Conservation (phyloP, 306 rosid genomes). For the Lablab purpureus region DNA sequence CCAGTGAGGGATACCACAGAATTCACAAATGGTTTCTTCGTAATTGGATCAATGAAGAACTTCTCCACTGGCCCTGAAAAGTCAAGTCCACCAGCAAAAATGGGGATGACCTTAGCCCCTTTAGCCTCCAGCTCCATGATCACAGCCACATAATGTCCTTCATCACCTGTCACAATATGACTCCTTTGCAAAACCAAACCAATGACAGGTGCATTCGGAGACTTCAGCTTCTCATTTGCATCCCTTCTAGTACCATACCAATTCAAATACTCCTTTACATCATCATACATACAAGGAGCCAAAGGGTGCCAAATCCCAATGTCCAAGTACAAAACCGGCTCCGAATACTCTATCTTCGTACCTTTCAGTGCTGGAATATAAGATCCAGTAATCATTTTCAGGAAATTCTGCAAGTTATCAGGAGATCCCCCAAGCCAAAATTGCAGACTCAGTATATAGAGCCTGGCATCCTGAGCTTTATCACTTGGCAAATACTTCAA, state of each 20-base stretch:
- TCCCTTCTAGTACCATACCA: slow-evolving; percentile 97
- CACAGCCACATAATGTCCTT: slow-evolving; percentile 96
- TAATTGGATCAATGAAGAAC: slow-evolving; percentile 79
- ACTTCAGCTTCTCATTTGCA: slow-evolving; percentile 83
- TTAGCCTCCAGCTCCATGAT: slow-evolving; percentile 95
- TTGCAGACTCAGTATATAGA: slow-evolving; percentile 87
- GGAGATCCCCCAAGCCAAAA: slow-evolving; percentile 99
- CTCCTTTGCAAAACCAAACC: slow-evolving; percentile 95
- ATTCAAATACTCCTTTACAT: slow-evolving; percentile 96
- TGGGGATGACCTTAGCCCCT: slow-evolving; percentile 96
- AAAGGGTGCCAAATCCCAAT: slow-evolving; percentile 96
- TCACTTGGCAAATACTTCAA: slow-evolving; percentile 96
- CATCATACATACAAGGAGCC: slow-evolving; percentile 98
- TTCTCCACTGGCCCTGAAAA: slow-evolving; percentile 96
- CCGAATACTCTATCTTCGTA: slow-evolving; percentile 75
- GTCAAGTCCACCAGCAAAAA: slow-evolving; percentile 95
- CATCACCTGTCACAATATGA: slow-evolving; percentile 99
- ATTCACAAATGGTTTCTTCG: slow-evolving; percentile 81
- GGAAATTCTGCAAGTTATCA: slow-evolving; percentile 85
- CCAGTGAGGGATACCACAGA: slow-evolving; percentile 91
- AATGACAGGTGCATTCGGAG: slow-evolving; percentile 63
- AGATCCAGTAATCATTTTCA: slow-evolving; percentile 89
- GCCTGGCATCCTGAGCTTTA: slow-evolving; percentile 97
- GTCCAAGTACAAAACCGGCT: slow-evolving; percentile 93
- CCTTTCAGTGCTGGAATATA: slow-evolving; percentile 88